Base-by-base conservation (phyloP, 2,329 filamentous ascomycete species). In the Diaporthe capsici region DNA sequence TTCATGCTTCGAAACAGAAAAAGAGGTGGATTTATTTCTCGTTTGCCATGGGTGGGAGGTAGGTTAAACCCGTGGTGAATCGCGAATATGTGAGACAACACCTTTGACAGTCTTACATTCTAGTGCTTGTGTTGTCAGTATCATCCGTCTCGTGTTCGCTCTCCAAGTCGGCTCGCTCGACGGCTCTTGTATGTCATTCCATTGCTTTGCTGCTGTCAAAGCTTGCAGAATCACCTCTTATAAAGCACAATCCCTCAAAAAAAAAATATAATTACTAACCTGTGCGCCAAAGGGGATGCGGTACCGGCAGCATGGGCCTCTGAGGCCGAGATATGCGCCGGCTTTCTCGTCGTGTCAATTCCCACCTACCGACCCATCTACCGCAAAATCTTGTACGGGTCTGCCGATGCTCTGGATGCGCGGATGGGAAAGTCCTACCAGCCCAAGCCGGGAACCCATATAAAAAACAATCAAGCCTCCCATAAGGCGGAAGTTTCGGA, bases 281-380 rank as follows among this genome's bases (percentile, higher is more conserved):
- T 2, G 1, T n/a, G 17, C 22, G 5, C n/a, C 13, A 63, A 44
- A 63, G 60, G 60, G 60, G 60, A 42, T 28, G 37, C 25, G 3
- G 13, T 63, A 13, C 60, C 60, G 31, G 25, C 39, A 8, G 42
- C 20, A 31, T 49, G n/a, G 22, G 61, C 61, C 25, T 65, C 61
- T 1, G 17, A 12, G 42, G 61, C 20, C 13, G 42, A 65, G n/a
- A 22, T 65, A n/a, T 47, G 61, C 5, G 39, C 15, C 9, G 61
- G 61, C 17, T 65, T 47, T 17, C 61, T 65, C 37, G 61, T 47
- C 42, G 61, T 65, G 9, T 65, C 61, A 20, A 47, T 47, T 3
- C 61, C 61, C 1, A 65, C 61, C 1, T 47, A 65, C 4, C n/a
- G 10, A 4, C 25, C 25, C 2, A 65, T 47, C 8, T 47, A 47